Evolutionary conservation across 2,329 filamentous ascomycete species (phyloP).

Genomic region (Penicillium digitatum): DNA sequence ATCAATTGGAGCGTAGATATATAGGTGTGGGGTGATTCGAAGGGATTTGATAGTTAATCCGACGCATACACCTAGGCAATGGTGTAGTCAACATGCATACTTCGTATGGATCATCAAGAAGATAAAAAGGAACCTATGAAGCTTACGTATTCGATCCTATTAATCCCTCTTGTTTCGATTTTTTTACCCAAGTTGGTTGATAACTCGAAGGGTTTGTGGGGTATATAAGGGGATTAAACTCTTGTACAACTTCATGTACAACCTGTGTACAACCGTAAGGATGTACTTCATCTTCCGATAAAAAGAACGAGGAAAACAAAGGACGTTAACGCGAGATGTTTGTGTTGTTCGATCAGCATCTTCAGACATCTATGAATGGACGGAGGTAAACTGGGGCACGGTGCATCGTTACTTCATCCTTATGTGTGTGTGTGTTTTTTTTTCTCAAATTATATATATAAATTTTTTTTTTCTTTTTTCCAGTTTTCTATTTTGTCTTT

Average conservation of each 20-base stretch:
- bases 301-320: background rate
- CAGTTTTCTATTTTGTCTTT: background rate
- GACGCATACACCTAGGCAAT: background rate
- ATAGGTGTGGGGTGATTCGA: background rate
- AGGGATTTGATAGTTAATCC: background rate
- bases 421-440: background rate
- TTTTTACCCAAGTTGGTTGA: no score
- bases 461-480: conserved; percentile 5
- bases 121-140: background rate
- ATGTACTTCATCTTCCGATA: background rate
- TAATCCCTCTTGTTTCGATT: background rate
- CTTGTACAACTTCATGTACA: background rate
- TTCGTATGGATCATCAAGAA: background rate
- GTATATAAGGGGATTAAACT: background rate
- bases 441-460: no score
- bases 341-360: conserved; percentile 11
- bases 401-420: conserved; percentile 13
- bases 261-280: background rate
- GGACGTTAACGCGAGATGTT: background rate
- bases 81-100: background rate
- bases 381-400: background rate
- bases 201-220: background rate
- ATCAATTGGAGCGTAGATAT: background rate
- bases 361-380: conserved; percentile 11
- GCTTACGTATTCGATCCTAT: background rate